phyloP scores from a whole-genome alignment of 2,329 filamentous ascomycete species.

The Colletotrichum cordylinicola region DNA sequence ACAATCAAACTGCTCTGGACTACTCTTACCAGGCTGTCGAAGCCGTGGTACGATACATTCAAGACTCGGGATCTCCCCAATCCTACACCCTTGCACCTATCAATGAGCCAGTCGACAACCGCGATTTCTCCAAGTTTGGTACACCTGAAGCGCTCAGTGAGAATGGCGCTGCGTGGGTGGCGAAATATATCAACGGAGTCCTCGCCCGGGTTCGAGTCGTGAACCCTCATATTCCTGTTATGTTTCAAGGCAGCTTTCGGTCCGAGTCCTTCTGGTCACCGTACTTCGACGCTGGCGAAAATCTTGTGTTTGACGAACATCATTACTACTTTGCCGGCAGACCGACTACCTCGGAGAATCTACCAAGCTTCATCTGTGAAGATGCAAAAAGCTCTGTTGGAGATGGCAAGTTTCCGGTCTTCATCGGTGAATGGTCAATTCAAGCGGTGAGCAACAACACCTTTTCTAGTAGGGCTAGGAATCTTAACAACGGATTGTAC shows the following conservation, averaged over 20 bases:
- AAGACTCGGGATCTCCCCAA: not conserved
- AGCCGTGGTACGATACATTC: not conserved
- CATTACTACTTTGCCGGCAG: not conserved
- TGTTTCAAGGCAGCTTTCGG: not conserved
- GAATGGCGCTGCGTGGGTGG: not conserved
- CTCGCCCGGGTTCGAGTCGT: not conserved
- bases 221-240: not conserved
- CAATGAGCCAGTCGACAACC: slow-evolving; percentile 2
- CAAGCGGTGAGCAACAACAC: not conserved
- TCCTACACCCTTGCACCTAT: not conserved
- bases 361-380: not conserved
- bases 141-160: not conserved
- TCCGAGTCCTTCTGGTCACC: not conserved
- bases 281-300: not conserved
- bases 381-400: not conserved
- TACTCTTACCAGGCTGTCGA: not conserved
- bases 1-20: not conserved
- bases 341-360: not conserved
- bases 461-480: not conserved
- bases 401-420: not conserved
- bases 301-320: not conserved
- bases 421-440: not conserved
- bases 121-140: not conserved
- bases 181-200: not conserved
- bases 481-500: not conserved